These are phyloP conservation scores for Gossypium sturtianum DNA, from an alignment of 345 rosid species.

Conservation along the genomic window DNA sequence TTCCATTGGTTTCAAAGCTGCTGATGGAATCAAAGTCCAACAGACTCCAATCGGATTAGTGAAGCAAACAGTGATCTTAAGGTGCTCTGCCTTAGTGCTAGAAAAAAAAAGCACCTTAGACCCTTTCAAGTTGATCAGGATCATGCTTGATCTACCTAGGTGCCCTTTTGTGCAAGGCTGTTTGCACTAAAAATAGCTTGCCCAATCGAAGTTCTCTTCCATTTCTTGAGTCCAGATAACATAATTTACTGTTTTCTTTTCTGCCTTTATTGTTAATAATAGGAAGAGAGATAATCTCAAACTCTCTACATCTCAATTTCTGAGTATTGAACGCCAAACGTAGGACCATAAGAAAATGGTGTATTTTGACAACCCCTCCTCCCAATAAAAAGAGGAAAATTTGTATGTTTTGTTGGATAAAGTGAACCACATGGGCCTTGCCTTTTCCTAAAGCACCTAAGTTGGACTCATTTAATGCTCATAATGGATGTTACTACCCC, in stretches of 20 bases:
- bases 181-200: background rate
- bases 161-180: background rate
- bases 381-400: background rate
- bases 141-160: background rate
- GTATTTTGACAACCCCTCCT: background rate
- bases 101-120: background rate
- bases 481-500: background rate
- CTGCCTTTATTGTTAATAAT: background rate
- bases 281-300: background rate
- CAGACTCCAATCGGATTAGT: background rate
- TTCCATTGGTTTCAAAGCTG: background rate
- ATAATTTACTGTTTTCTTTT: background rate
- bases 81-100: background rate
- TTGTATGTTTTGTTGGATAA: background rate
- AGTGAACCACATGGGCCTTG: background rate
- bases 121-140: background rate
- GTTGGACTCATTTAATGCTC: background rate
- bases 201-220: background rate
- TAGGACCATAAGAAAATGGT: background rate
- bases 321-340: background rate
- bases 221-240: background rate
- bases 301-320: background rate
- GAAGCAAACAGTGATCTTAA: background rate
- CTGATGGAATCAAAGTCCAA: background rate
- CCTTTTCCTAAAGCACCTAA: background rate